Evolutionary conservation across 164 flowering plant genomes (phyloP).

Genomic region (Magnolia kwangsiensis): DNA sequence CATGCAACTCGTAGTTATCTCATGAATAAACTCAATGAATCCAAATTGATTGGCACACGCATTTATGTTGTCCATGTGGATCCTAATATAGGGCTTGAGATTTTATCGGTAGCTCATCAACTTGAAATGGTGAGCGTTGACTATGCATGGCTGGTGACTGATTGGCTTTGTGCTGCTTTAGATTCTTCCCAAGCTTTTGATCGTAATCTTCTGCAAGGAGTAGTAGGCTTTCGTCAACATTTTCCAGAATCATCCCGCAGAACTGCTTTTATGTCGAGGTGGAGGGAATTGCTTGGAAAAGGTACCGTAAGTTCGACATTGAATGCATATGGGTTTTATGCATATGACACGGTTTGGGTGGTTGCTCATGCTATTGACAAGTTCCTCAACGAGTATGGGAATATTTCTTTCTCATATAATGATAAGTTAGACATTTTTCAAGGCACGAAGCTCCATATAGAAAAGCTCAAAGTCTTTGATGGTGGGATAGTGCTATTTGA

Average conservation of each 20-base stretch:
- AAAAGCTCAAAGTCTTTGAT: conserved; percentile 43
- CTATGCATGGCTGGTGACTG: conserved; percentile 79
- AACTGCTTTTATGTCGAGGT: conserved; percentile 35
- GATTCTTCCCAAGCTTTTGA: conserved; percentile 38
- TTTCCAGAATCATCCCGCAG: conserved; percentile 42
- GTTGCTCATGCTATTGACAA: conserved; percentile 50
- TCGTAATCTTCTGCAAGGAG: conserved; percentile 40
- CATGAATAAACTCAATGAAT: conserved; percentile 30
- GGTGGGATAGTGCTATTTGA: conserved; percentile 36
- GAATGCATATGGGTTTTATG: conserved; percentile 56
- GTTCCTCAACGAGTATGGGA: conserved; percentile 33
- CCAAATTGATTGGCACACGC: conserved; percentile 48
- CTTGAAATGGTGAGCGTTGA: conserved; percentile 57
- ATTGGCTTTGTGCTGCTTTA: conserved; percentile 67
- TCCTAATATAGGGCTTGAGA: conserved; percentile 45
- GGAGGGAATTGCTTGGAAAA: conserved; percentile 34
- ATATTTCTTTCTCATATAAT: conserved; percentile 43
- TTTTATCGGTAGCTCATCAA: conserved; percentile 48
- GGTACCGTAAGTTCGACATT: conserved; percentile 29
- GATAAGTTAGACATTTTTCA: conserved; percentile 17
- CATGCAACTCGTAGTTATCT: conserved; percentile 24
- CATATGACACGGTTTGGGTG: conserved; percentile 77
- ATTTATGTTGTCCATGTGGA: conserved; percentile 69
- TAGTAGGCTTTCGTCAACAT: conserved; percentile 58
- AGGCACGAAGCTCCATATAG: conserved; percentile 23